These are phyloP conservation scores for Yamadazyma akitaensis DNA, from an alignment of 805 yeast species.

Conservation along the genomic window DNA sequence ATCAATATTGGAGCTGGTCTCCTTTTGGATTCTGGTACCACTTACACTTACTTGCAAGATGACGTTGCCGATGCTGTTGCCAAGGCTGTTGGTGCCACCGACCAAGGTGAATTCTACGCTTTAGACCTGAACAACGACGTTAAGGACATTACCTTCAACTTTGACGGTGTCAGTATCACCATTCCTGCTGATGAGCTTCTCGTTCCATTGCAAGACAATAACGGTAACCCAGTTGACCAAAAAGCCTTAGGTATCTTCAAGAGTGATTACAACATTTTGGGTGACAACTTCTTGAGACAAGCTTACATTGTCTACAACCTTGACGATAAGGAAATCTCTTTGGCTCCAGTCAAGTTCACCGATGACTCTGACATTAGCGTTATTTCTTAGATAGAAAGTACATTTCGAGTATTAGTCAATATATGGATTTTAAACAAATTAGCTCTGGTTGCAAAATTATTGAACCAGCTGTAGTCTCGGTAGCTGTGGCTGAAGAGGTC, in stretches of 20 bases:
- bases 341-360: constrained; percentile 39
- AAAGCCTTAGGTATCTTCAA: neutral
- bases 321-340: constrained; percentile 51
- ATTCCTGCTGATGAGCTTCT: constrained; percentile 4
- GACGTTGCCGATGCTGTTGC: constrained; percentile 32
- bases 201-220: neutral
- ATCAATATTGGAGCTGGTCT: constrained; percentile 1
- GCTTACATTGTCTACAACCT: constrained; percentile 64
- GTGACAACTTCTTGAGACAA: constrained; percentile 62
- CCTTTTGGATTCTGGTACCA: constrained; percentile 32
- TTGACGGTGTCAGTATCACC: constrained; percentile 12
- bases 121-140: neutral
- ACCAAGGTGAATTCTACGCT: constrained; percentile 2
- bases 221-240: constrained; percentile 3
- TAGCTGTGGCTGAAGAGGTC: no score
- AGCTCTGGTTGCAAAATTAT: no score
- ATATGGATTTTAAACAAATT: no score
- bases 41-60: constrained; percentile 39
- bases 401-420: no score
- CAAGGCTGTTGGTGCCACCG: constrained; percentile 33
- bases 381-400: constrained; percentile 1
- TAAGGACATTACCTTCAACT: constrained; percentile 6
- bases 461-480: no score
- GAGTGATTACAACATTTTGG: constrained; percentile 31
- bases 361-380: constrained; percentile 28